phyloP scores from a whole-genome alignment of 176 grass and related monocot species.

The Aegilops umbellulata region DNA sequence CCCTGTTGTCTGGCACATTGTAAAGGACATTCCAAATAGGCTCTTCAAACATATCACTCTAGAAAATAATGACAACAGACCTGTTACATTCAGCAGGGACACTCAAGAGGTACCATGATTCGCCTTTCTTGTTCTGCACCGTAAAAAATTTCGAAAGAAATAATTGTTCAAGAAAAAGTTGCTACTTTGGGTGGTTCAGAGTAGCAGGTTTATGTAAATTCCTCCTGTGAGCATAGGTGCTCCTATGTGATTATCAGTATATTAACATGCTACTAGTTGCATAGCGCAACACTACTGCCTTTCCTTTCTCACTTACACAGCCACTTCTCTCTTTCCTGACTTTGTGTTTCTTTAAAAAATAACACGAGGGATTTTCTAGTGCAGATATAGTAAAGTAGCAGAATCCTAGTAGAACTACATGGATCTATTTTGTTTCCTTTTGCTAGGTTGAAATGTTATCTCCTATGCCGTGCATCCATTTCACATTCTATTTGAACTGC shows the following conservation, averaged over 20 bases:
- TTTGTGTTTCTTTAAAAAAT: not conserved
- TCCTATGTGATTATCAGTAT: no score
- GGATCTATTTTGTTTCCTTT: not conserved
- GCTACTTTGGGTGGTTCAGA: not conserved
- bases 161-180: not conserved
- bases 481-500: not conserved
- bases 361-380: not conserved
- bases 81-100: constrained; percentile 76
- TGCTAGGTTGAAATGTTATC: not conserved
- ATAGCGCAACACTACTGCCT: not conserved
- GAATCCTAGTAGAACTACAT: not conserved
- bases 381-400: not conserved
- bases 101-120: constrained; percentile 77
- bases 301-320: not conserved
- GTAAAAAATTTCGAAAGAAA: not conserved
- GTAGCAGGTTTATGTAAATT: not conserved
- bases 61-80: constrained; percentile 79
- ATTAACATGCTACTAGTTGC: no score
- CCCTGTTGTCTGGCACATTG: constrained; percentile 71
- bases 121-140: not conserved
- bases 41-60: constrained; percentile 75
- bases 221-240: no score
- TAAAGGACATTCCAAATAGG: constrained; percentile 79
- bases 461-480: not conserved
- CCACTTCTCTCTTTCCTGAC: not conserved